phyloP scores from a whole-genome alignment of 495 filamentous ascomycete species.

The Filosporella fistucella region DNA sequence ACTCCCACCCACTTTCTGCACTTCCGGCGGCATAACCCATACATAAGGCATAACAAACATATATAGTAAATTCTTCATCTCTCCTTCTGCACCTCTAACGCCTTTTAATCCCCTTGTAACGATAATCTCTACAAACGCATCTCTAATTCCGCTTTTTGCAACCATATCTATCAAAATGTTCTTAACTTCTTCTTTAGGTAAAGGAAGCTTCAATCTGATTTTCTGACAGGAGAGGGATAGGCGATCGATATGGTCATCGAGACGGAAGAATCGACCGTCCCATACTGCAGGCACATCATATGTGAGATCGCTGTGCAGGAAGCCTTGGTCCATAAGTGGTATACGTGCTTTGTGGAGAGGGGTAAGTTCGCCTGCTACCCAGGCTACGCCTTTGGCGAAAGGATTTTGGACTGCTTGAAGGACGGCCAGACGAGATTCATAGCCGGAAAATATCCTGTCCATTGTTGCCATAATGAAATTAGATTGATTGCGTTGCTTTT shows the following conservation, averaged over 20 bases:
- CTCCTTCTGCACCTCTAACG: neutral
- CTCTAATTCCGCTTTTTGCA: neutral
- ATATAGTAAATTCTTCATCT: neutral
- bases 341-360: neutral
- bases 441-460: too few species aligned
- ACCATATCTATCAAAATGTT: neutral
- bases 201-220: neutral
- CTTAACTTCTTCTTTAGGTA: neutral
- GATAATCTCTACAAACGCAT: neutral
- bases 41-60: slow-evolving; percentile 1
- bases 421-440: neutral
- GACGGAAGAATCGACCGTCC: neutral
- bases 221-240: neutral
- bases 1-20: neutral
- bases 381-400: neutral
- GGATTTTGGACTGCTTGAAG: neutral
- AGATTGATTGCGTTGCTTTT: too few species aligned
- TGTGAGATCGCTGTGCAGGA: neutral
- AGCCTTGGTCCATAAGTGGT: neutral
- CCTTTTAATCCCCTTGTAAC: neutral
- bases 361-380: neutral
- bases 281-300: neutral
- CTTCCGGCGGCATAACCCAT: neutral
- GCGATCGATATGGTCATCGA: neutral
- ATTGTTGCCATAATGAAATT: too few species aligned